Percentiles rank a stretch among this genome's conserved stretches.
phyloP scores from a whole-genome alignment of 345 rosid species.

The Linum trigynum region DNA sequence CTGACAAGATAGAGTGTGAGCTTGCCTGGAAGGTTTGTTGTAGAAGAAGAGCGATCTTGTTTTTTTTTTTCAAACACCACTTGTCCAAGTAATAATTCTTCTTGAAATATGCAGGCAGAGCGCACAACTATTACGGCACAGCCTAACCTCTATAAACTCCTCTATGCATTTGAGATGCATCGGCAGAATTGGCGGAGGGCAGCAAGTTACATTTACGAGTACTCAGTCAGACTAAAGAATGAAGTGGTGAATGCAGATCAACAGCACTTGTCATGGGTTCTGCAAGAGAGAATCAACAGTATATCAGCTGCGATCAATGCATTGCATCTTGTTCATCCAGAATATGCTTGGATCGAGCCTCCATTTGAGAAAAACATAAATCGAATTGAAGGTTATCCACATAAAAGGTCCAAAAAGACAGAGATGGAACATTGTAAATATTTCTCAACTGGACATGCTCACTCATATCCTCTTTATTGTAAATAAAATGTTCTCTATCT shows the following conservation, averaged over 20 bases:
- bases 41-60: slow-evolving; percentile 8
- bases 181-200: slow-evolving; percentile 91
- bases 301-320: slow-evolving; percentile 92
- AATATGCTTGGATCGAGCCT: slow-evolving; percentile 82
- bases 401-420: slow-evolving; percentile 60
- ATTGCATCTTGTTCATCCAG: slow-evolving; percentile 67
- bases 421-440: slow-evolving; percentile 46
- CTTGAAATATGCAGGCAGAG: slow-evolving; percentile 53
- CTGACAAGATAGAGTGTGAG: slow-evolving; percentile 83
- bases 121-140: slow-evolving; percentile 61
- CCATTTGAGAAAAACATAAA: slow-evolving; percentile 32
- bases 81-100: slow-evolving; percentile 12
- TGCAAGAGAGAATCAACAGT: slow-evolving; percentile 83
- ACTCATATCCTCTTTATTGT: background rate
- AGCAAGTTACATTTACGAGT: slow-evolving; percentile 73
- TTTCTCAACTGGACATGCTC: background rate
- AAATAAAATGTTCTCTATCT: background rate
- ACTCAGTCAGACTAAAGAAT: slow-evolving; percentile 61
- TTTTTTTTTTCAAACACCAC: slow-evolving; percentile 4
- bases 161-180: slow-evolving; percentile 89
- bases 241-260: slow-evolving; percentile 49
- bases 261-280: slow-evolving; percentile 39
- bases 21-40: slow-evolving; percentile 87
- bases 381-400: slow-evolving; percentile 40
- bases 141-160: slow-evolving; percentile 82